These are phyloP conservation scores for Acanthamoeba castellanii DNA, from an alignment of 208 protist genomes.

Conservation along the genomic window DNA sequence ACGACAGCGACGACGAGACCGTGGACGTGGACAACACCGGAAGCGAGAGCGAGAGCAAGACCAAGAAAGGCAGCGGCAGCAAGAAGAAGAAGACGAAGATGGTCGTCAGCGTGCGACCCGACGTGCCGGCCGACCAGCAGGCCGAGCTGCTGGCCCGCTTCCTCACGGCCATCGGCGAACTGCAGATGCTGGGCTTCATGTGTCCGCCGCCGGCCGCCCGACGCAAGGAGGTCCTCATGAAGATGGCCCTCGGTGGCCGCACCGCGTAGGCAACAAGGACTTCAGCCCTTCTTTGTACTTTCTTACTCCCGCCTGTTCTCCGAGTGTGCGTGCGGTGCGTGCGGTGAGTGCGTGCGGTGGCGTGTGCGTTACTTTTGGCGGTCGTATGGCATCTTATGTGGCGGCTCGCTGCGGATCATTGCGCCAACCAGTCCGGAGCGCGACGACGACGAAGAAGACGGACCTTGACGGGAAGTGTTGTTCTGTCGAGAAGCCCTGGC, in stretches of 20 bases:
- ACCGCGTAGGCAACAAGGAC: not conserved
- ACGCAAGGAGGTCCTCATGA: not conserved
- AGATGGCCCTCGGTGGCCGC: slow-evolving; percentile 11
- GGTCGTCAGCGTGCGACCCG: not conserved
- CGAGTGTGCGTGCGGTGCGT: not conserved
- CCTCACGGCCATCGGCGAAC: slow-evolving; percentile 37
- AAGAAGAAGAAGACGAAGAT: not conserved
- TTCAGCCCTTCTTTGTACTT: not conserved
- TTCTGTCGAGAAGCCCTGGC: too few relatives aligned
- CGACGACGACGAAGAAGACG: too few relatives aligned
- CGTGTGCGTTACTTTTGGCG: too few relatives aligned
- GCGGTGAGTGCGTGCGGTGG: too few relatives aligned
- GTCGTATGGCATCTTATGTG: too few relatives aligned
- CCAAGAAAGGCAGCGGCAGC: not conserved
- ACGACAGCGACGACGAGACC: not conserved
- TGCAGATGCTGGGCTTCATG: slow-evolving; percentile 55
- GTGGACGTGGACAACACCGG: not conserved
- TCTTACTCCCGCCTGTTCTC: not conserved
- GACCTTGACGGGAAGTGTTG: too few relatives aligned
- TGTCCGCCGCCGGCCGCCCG: not conserved
- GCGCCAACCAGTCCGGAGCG: too few relatives aligned
- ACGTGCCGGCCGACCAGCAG: not conserved
- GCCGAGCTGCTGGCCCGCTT: not conserved
- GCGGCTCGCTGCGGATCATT: too few relatives aligned
- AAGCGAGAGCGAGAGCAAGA: not conserved